Conservation (phyloP, 1,284 basidiomycete genomes). For the Cryptococcus amylolentus region DNA sequence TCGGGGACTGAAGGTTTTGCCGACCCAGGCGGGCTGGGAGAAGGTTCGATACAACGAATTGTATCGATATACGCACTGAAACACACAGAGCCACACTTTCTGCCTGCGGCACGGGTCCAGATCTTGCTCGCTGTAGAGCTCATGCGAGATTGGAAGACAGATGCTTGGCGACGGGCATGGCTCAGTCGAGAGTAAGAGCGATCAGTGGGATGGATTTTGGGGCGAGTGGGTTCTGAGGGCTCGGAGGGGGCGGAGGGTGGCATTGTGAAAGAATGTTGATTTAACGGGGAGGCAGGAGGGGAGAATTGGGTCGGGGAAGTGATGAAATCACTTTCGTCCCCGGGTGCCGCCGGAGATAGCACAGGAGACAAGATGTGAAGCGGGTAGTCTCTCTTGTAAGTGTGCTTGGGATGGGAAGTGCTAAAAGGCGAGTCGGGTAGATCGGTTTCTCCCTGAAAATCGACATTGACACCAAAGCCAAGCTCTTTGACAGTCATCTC, state of each 20-base stretch:
- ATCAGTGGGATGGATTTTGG: background rate
- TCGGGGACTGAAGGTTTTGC: slow-evolving; percentile 5
- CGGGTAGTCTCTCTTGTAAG: slow-evolving; percentile 12
- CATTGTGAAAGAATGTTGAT: slow-evolving; percentile 15
- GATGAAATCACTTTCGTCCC: background rate
- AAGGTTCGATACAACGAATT: slow-evolving; percentile 28
- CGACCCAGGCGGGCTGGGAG: slow-evolving; percentile 3
- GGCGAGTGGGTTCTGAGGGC: background rate
- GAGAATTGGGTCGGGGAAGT: slow-evolving; percentile 9
- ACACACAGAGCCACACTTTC: slow-evolving; percentile 33
- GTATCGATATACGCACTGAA: slow-evolving; percentile 24
- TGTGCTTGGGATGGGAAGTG: slow-evolving; percentile 3
- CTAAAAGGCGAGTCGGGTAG: slow-evolving; percentile 1
- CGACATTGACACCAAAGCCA: slow-evolving; percentile 25
- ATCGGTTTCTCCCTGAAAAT: slow-evolving; percentile 26
- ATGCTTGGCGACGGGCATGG: slow-evolving; percentile 20
- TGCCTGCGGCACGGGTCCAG: slow-evolving; percentile 36
- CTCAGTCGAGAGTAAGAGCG: background rate
- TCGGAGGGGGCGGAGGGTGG: slow-evolving; percentile 8
- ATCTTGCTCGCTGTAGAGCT: slow-evolving; percentile 26
- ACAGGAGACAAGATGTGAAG: slow-evolving; percentile 13
- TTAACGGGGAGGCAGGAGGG: slow-evolving; percentile 16
- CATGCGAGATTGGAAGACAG: slow-evolving; percentile 22
- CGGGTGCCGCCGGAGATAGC: background rate
- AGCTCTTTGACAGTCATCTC: slow-evolving; percentile 27